Evolutionary conservation across 257 asterid species (phyloP).

Genomic region (Rhazya stricta): DNA sequence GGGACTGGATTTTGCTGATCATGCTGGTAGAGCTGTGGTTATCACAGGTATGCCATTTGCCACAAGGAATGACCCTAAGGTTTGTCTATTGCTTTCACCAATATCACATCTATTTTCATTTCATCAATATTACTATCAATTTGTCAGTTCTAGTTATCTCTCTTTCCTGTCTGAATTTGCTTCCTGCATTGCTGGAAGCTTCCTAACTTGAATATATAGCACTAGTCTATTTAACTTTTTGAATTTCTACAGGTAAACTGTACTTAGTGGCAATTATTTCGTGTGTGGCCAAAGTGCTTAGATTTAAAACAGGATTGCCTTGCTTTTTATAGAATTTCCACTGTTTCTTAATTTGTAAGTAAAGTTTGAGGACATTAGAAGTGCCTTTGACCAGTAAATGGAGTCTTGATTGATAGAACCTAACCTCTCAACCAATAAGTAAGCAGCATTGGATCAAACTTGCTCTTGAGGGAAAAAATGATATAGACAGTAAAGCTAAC

Average conservation of each 20-base stretch:
- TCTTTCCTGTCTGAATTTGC: neutral
- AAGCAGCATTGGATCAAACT: neutral
- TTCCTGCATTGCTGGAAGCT: neutral
- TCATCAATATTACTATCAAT: neutral
- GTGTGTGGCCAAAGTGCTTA: neutral
- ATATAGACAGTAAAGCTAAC: neutral
- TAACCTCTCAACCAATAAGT: neutral
- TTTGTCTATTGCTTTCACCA: conserved; percentile 29
- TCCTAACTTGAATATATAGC: neutral
- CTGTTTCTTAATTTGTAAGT: neutral
- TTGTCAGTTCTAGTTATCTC: neutral
- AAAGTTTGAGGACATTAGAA: neutral
- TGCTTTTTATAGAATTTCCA: neutral
- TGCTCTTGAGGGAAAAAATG: neutral
- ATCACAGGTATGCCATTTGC: conserved; percentile 94
- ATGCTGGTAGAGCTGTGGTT: conserved; percentile 97
- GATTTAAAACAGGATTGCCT: neutral
- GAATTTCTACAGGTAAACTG: neutral
- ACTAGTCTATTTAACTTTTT: neutral
- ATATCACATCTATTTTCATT: conserved; percentile 14
- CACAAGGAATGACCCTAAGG: conserved; percentile 86
- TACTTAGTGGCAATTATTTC: neutral
- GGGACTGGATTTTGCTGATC: conserved; percentile 97
- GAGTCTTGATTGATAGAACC: neutral
- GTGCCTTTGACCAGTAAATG: neutral